Conservation (phyloP, 768 basidiomycete species). For the Kwoniella dejecticola region DNA sequence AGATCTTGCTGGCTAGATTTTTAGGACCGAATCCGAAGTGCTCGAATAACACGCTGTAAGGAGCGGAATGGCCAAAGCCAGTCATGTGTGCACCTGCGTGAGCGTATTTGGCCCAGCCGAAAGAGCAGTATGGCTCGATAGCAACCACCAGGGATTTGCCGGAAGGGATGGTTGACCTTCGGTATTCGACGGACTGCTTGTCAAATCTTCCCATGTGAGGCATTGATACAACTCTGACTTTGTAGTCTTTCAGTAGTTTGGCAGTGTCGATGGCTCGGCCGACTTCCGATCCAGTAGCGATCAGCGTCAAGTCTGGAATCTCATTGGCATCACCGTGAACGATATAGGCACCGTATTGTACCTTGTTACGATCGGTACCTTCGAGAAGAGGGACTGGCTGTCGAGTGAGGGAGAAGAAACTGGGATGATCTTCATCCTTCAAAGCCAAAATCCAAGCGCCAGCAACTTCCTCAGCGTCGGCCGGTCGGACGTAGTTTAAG, state of each 20-base stretch:
- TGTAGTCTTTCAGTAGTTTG: constrained; percentile 26
- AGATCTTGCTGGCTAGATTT: constrained; percentile 44
- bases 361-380: constrained; percentile 42
- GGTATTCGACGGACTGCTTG: constrained; percentile 38
- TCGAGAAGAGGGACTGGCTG: constrained; percentile 49
- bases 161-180: constrained; percentile 28
- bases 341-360: constrained; percentile 46
- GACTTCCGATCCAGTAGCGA: constrained; percentile 53
- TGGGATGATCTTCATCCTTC: constrained; percentile 30
- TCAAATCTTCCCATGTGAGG: constrained; percentile 49
- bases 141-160: constrained; percentile 42
- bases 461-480: constrained; percentile 52
- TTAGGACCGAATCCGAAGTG: constrained; percentile 53
- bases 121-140: constrained; percentile 52
- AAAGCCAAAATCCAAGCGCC: constrained; percentile 48
- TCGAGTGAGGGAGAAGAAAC: constrained; percentile 44
- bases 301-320: constrained; percentile 42
- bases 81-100: constrained; percentile 54
- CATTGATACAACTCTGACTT: constrained; percentile 53
- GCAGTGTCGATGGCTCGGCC: constrained; percentile 46
- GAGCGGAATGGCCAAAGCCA: constrained; percentile 53
- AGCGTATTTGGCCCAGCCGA: constrained; percentile 54
- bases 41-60: constrained; percentile 44
- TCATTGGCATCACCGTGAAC: constrained; percentile 33
- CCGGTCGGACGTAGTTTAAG: constrained; percentile 51